Conservation (phyloP, 441 rosid species). For the Jatropha podagrica region DNA sequence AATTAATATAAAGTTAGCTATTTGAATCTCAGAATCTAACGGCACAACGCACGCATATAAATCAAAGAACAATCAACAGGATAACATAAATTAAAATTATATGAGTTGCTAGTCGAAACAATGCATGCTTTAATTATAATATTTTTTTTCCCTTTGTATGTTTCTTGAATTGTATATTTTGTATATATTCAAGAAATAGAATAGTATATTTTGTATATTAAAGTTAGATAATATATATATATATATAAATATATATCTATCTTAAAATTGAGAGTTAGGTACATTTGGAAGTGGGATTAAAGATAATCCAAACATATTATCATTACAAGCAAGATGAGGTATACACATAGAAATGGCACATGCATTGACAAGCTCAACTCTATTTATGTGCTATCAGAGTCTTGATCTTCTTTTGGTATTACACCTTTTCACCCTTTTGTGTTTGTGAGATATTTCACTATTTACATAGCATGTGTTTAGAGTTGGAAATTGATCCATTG, state of each 20-base stretch:
- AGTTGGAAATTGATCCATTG: not conserved
- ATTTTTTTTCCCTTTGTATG: slow-evolving; percentile 6
- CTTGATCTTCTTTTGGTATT: not conserved
- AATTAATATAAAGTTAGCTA: not conserved
- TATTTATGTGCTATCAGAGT: not conserved
- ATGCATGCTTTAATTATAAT: not conserved
- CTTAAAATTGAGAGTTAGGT: not conserved
- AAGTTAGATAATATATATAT: not conserved
- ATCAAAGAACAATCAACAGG: slow-evolving; percentile 8
- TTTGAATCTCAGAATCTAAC: not conserved
- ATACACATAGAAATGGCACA: not conserved
- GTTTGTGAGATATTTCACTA: not conserved
- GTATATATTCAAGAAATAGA: not conserved
- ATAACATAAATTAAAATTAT: slow-evolving; percentile 3
- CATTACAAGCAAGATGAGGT: slow-evolving; percentile 11
- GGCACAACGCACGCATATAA: too few relatives aligned
- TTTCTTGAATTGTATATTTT: not conserved
- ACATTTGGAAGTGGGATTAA: not conserved
- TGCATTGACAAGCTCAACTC: slow-evolving; percentile 3
- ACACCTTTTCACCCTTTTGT: too few relatives aligned
- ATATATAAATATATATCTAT: not conserved
- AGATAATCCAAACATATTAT: slow-evolving; percentile 9
- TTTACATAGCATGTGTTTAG: not conserved
- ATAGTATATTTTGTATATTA: too few relatives aligned
- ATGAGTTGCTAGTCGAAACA: slow-evolving; percentile 8